Conservation (phyloP, 345 rosid species). For the sweet orange (Citrus sinensis) region DNA sequence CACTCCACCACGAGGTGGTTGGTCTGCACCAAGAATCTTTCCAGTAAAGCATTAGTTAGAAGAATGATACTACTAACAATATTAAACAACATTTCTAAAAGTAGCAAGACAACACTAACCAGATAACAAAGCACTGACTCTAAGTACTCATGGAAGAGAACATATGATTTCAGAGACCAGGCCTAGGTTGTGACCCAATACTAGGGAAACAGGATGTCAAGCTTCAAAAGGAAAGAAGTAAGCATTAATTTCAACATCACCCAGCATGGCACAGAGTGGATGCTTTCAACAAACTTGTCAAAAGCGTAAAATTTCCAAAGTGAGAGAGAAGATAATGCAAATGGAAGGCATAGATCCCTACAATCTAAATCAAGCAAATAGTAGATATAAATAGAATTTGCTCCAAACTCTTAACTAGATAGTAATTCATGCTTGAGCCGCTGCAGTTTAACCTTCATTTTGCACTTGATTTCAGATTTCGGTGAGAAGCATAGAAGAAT, state of each 20-base stretch:
- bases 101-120: background rate
- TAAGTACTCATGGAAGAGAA: background rate
- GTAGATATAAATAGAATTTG: background rate
- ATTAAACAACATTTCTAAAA: background rate
- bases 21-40: background rate
- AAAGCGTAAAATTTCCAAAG: background rate
- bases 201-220: background rate
- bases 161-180: background rate
- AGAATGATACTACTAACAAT: background rate
- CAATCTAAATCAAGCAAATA: background rate
- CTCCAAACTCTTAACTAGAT: background rate
- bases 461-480: background rate
- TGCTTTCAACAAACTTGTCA: background rate
- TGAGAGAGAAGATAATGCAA: background rate
- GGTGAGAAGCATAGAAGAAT: background rate
- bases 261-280: background rate
- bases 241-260: background rate
- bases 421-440: background rate
- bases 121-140: background rate
- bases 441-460: background rate
- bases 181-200: background rate
- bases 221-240: background rate
- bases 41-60: background rate
- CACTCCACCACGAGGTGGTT: too few relatives aligned
- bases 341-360: background rate